A percentile compares a stretch with the other conserved stretches of the same genome.
phyloP scores from a whole-genome alignment of 176 grass and related monocot genomes.

The Elymus sibiricus region DNA sequence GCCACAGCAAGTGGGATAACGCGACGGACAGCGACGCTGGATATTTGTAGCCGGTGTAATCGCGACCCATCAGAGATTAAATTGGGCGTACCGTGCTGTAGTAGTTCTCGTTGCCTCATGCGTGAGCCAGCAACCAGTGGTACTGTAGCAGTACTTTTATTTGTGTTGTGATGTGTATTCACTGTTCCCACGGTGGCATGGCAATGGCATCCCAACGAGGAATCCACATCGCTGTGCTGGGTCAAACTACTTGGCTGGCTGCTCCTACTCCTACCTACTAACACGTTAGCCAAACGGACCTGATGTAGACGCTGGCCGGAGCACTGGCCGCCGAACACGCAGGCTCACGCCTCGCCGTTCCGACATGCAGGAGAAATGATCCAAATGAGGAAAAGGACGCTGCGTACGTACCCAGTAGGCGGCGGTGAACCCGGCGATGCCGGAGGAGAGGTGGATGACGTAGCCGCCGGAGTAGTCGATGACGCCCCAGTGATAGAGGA shows the following conservation, averaged over 20 bases:
- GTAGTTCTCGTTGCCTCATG: not conserved
- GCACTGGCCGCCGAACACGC: not conserved
- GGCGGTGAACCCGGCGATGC: conserved; percentile 82
- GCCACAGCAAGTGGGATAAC: not conserved
- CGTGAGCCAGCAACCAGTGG: too few species aligned
- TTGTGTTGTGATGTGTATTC: not conserved
- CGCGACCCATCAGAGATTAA: not conserved
- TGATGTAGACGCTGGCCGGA: not conserved
- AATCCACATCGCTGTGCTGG: not conserved
- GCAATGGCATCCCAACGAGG: conserved; percentile 2
- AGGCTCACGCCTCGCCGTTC: not conserved
- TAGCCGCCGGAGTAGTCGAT: conserved; percentile 96
- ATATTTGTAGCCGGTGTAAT: not conserved
- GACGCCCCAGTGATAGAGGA: conserved; percentile 95
- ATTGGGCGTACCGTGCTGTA: not conserved
- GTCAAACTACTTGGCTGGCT: conserved; percentile 28
- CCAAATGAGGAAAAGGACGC: too few species aligned
- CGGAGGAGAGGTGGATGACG: conserved; percentile 90
- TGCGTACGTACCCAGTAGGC: conserved; percentile 59
- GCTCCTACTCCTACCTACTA: not conserved
- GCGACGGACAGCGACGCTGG: not conserved
- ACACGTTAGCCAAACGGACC: conserved; percentile 4
- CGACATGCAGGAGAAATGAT: not conserved
- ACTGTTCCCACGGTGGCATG: not conserved
- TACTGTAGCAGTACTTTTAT: too few species aligned